A percentile compares a stretch with the other conserved stretches of the same genome.
Evolutionary conservation across 768 basidiomycete species (phyloP).

Genomic region (Daedalea quercina): DNA sequence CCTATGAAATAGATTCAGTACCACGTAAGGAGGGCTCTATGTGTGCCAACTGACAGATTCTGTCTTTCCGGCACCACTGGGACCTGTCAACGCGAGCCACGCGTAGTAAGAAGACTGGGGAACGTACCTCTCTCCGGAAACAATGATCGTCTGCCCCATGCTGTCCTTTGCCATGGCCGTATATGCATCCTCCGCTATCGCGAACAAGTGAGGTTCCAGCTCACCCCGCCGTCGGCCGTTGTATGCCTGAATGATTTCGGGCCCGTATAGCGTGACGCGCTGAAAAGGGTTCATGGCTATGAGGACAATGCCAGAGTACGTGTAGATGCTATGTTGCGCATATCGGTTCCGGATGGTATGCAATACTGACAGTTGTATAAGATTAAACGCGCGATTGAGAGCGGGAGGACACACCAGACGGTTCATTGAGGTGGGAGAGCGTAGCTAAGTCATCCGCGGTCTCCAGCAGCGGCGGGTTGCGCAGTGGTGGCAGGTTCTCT

Average conservation of each 20-base stretch:
- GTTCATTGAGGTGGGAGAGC: constrained; percentile 96
- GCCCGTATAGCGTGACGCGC: constrained; percentile 93
- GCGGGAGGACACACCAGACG: constrained; percentile 59
- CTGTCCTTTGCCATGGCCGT: constrained; percentile 93
- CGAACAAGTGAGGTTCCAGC: constrained; percentile 95
- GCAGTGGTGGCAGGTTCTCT: constrained; percentile 81
- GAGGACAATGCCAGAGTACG: constrained; percentile 97
- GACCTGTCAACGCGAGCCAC: constrained; percentile 8
- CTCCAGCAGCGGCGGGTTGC: constrained; percentile 94
- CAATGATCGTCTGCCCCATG: constrained; percentile 97
- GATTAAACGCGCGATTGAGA: background rate
- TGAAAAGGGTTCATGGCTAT: constrained; percentile 99
- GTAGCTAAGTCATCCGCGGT: constrained; percentile 97
- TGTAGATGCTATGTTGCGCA: constrained; percentile 95
- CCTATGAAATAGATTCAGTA: constrained; percentile 34
- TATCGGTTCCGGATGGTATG: constrained; percentile 98
- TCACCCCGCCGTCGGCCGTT: constrained; percentile 89
- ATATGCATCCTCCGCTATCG: constrained; percentile 98
- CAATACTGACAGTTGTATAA: constrained; percentile 49
- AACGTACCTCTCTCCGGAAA: constrained; percentile 90
- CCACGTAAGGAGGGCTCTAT: background rate
- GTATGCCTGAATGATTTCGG: constrained; percentile 96
- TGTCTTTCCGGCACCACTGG: constrained; percentile 97
- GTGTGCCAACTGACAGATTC: constrained; percentile 66
- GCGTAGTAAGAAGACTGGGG: background rate